Base-by-base conservation (phyloP, 345 rosid genomes). In the Balakata baccata region DNA sequence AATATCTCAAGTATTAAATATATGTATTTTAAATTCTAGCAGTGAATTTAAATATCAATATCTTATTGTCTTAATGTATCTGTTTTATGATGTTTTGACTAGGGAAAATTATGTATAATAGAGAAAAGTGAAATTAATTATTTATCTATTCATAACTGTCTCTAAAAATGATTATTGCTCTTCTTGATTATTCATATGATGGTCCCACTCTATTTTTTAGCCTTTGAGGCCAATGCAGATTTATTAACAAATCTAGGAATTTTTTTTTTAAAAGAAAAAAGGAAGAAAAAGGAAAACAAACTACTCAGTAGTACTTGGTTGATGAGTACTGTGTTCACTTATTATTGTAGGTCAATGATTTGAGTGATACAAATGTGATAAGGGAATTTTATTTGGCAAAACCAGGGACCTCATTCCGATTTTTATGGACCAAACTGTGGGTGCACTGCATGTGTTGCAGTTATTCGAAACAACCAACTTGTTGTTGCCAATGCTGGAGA, bases 401-500 rank as follows among this genome's bases (percentile, higher is more conserved):
- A 73, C 49, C 82, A 92, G 98, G 98, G 99, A 20, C 98, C 94
- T 79, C 99, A 90, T 76, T 90, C 99, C 78, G 96, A 90, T 79
- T 93, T 91, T 75, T 11, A 88, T 73, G 98, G 98, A 76, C 98
- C 98, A 51, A 87, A 81, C 65, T 91, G 84, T 70, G 98, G 98
- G 74, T 39, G 92, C 85, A 93, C 98, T 16, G 97, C 98, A 72
- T 91, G 97, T 77, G 96, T 89, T 78, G 96, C 92, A 69, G 72
- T 89, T 56, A 71, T 91, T 52, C 85, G 88, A 83, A 70, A 86
- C 84, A 86, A 84, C 66, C 93, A 85, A 73, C 87, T 93, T 68
- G 7, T 88, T 78, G 96, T 93, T 74, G 98, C 98, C 72, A 93
- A 93, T 85, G 98, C 98, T 34, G 98, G 98, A 63, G 98, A 93